Percentiles rank a stretch among this genome's conserved stretches.
Evolutionary conservation across 2,329 filamentous ascomycete genomes (phyloP).

Genomic region (Epichloe scottii): DNA sequence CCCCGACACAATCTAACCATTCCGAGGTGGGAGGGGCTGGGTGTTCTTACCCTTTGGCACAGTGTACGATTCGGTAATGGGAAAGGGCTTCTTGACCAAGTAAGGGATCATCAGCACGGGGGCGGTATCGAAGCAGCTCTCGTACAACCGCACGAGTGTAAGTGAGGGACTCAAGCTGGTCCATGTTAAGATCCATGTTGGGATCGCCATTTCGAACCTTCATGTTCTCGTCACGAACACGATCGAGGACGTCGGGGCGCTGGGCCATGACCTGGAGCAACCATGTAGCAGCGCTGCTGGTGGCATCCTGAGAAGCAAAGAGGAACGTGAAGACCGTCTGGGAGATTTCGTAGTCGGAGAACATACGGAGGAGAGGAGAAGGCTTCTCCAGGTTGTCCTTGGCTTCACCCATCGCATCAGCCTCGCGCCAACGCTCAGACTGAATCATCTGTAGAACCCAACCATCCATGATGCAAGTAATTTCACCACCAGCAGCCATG

Average conservation of each 20-base stretch:
- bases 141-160: constrained; percentile 89
- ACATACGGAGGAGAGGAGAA: constrained; percentile 67
- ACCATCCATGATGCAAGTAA: constrained; percentile 88
- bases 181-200: constrained; percentile 60
- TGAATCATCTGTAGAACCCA: constrained; percentile 87
- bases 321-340: constrained; percentile 94
- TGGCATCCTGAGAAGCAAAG: constrained; percentile 95
- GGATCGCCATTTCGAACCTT: constrained; percentile 62
- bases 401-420: constrained; percentile 57
- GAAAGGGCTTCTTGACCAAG: constrained; percentile 87
- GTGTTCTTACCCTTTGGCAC: constrained; percentile 60
- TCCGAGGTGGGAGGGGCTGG: neutral
- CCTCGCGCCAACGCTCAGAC: constrained; percentile 69
- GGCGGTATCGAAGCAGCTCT: constrained; percentile 84
- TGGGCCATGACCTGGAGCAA: constrained; percentile 90
- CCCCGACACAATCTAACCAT: neutral
- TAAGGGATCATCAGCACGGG: constrained; percentile 98
- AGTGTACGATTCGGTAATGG: constrained; percentile 78
- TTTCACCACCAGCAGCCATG: constrained; percentile 76
- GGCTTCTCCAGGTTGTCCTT: constrained; percentile 69
- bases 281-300: constrained; percentile 87
- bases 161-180: constrained; percentile 74
- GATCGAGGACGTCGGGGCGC: constrained; percentile 81
- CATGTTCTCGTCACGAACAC: constrained; percentile 84
- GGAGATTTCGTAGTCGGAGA: constrained; percentile 81